A percentile compares a stretch with the other conserved stretches of the same genome.
Evolutionary conservation across 805 yeast genomes (phyloP).

Genomic region (Blastobotrys robertii): DNA sequence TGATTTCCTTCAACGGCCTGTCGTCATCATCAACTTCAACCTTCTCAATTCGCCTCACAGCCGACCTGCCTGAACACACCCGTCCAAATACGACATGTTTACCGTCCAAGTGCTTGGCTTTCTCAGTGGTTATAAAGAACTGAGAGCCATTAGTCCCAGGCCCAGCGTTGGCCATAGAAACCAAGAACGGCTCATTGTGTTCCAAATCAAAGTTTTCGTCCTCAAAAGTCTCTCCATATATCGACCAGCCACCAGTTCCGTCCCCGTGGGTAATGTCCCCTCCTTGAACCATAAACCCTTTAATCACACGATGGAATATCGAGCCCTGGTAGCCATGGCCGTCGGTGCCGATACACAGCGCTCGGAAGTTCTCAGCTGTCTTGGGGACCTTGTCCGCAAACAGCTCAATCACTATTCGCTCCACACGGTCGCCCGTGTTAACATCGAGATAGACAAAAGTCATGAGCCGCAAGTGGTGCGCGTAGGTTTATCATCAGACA

Average conservation of each 20-base stretch:
- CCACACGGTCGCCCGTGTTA: too few species aligned
- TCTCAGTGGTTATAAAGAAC: slow-evolving; percentile 84
- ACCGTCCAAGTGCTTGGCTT: slow-evolving; percentile 89
- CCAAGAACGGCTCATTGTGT: slow-evolving; percentile 77
- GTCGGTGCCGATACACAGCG: slow-evolving; percentile 79
- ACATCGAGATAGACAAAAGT: too few species aligned
- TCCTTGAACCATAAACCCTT: slow-evolving; percentile 86
- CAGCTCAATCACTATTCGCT: not conserved
- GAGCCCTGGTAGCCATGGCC: slow-evolving; percentile 70
- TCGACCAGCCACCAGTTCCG: slow-evolving; percentile 76
- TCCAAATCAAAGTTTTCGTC: slow-evolving; percentile 74
- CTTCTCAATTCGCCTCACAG: slow-evolving; percentile 70
- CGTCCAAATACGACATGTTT: slow-evolving; percentile 96
- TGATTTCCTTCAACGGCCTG: slow-evolving; percentile 59
- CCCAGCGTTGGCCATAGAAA: slow-evolving; percentile 98
- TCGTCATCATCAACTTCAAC: slow-evolving; percentile 56
- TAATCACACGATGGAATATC: slow-evolving; percentile 76
- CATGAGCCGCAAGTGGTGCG: too few species aligned
- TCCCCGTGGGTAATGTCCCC: slow-evolving; percentile 71
- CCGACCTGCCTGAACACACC: slow-evolving; percentile 70
- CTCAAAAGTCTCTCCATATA: slow-evolving; percentile 76
- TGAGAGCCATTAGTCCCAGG: slow-evolving; percentile 94
- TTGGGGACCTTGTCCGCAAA: slow-evolving; percentile 53
- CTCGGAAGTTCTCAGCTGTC: slow-evolving; percentile 81
- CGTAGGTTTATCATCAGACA: too few species aligned